Conservation (phyloP, 2,329 filamentous ascomycete genomes). For the Bimuria novae-zelandiae region DNA sequence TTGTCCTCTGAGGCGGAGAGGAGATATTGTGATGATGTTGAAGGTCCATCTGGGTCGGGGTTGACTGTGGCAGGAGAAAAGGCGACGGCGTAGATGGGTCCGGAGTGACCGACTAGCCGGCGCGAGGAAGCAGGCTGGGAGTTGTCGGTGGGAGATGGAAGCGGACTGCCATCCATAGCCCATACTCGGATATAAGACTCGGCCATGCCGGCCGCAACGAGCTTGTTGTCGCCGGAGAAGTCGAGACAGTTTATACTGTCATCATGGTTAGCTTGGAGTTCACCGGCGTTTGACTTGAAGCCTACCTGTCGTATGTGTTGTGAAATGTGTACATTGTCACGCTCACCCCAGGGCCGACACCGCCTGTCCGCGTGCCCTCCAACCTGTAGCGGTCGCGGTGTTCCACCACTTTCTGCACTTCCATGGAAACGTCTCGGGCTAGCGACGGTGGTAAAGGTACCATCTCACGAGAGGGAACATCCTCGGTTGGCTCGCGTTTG, state of each 20-base stretch:
- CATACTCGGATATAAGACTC: conserved; percentile 97
- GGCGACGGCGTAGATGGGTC: conserved; percentile 83
- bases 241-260: conserved; percentile 85
- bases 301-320: conserved; percentile 88
- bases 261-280: conserved; percentile 23
- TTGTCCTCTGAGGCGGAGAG: conserved; percentile 87
- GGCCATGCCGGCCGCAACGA: conserved; percentile 86
- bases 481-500: conserved; percentile 87
- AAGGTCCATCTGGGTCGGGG: conserved; percentile 53
- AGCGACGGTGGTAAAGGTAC: conserved; percentile 87
- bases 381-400: conserved; percentile 91
- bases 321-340: conserved; percentile 99
- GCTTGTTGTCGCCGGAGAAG: conserved; percentile 86
- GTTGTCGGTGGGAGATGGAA: conserved; percentile 66
- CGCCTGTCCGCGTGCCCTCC: conserved; percentile 74
- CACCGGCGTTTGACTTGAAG: background rate
- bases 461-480: conserved; percentile 76
- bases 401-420: conserved; percentile 92
- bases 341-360: conserved; percentile 80
- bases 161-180: conserved; percentile 82
- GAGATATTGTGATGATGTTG: conserved; percentile 72
- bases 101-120: conserved; percentile 83
- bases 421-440: conserved; percentile 87
- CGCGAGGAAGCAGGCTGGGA: conserved; percentile 70
- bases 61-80: conserved; percentile 75